Evolutionary conservation across 2,329 filamentous ascomycete genomes (phyloP), one percentile per base, ranked within the genome.

Genomic region (Xylaria sp.): DNA sequence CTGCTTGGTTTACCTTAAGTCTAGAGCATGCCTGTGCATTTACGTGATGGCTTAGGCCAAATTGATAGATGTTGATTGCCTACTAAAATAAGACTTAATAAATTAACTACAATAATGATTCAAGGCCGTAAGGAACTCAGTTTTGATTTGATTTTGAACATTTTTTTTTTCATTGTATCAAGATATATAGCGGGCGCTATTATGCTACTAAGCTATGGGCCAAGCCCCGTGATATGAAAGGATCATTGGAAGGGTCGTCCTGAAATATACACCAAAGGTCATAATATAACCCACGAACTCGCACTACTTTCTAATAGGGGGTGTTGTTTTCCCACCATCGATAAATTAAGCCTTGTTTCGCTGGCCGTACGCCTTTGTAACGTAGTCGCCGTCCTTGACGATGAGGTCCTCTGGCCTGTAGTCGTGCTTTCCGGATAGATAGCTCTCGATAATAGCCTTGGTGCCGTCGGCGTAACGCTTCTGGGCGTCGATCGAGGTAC

Each of bases 401-500:
- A 99, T 99, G 76, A 99, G 85, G 80, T 99, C 96, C 85, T 97
- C 86, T 65, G 90, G 89, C 73, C 88, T 87, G 88, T 99, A 99
- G 85, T 98, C 94, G 79, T 93, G 84, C 80, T 89, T 90, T 76
- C 94, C 94, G 74, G 86, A 89, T 81, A 97, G 93, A 88, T 98
- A 99, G 83, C 91, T 94, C 74, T 95, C 87, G 69, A 99, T 87
- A 79, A 99, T 98, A 74, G 86, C 83, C 92, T 97, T 97, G 82
- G 89, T 92, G 77, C 94, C 94, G 73, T 90, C 86, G 77, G 94
- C 93, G 80, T 97, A 97, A 74, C 94, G 90, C 84, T 93, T 91
- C 88, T 99, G 96, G 68, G 96, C 96, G 80, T 99, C 96, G 79
- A 99, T 91, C n/a, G 94, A 97, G 67, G 95, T 98, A 80, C 96